Evolutionary conservation across 2,329 filamentous ascomycete species (phyloP).

Genomic region (Volutella citrinella): DNA sequence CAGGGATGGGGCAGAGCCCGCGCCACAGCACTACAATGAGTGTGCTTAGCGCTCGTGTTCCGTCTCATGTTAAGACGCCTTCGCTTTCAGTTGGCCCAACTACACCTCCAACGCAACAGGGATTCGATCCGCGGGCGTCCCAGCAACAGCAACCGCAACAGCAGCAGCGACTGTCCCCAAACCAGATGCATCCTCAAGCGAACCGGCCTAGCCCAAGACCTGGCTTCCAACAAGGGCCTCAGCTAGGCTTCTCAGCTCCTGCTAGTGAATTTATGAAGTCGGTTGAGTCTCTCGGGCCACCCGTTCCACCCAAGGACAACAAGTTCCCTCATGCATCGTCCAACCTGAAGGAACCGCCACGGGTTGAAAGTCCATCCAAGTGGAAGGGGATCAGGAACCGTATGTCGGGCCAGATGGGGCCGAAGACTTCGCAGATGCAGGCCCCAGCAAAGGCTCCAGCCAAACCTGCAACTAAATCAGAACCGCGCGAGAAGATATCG

Average conservation of each 20-base stretch:
- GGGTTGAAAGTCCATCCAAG: slow-evolving; percentile 23
- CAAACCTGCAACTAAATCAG: slow-evolving; percentile 18
- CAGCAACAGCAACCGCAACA: no score
- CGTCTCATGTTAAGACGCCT: no score
- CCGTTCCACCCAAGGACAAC: slow-evolving; percentile 14
- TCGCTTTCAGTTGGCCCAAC: no score
- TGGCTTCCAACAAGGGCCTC: slow-evolving; percentile 11
- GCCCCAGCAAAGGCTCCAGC: no score
- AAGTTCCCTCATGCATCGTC: slow-evolving; percentile 7
- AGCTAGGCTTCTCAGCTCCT: slow-evolving; percentile 10
- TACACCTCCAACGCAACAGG: no score
- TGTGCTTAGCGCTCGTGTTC: no score
- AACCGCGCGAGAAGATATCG: slow-evolving; percentile 18
- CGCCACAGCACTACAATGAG: no score
- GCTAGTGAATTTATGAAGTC: slow-evolving; percentile 16
- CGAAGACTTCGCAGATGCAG: slow-evolving; percentile 16
- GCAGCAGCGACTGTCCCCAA: slow-evolving; percentile 5
- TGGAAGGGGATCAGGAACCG: slow-evolving; percentile 34
- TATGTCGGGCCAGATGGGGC: slow-evolving; percentile 28
- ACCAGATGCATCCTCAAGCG: slow-evolving; percentile 11
- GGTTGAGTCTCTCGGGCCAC: slow-evolving; percentile 7
- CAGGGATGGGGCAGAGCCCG: slow-evolving; percentile 22
- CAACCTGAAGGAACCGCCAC: slow-evolving; percentile 8
- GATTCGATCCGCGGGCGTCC: no score
- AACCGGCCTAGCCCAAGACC: slow-evolving; percentile 9